phyloP scores from a whole-genome alignment of 352 stramenopile genomes.

The Globisporangium mamillatum region DNA sequence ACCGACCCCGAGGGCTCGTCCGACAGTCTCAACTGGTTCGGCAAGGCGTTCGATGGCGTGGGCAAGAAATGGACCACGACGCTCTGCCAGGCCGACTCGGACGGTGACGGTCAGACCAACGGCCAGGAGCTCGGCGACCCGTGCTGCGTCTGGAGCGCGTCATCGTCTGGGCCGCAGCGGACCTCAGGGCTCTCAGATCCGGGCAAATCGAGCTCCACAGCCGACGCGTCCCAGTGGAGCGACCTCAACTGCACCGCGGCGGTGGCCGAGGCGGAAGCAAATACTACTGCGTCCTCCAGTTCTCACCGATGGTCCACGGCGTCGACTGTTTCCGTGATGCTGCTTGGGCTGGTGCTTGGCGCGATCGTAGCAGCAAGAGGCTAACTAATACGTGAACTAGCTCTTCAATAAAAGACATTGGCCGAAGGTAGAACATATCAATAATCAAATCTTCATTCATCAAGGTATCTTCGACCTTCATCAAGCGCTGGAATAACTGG shows the following conservation, averaged over 20 bases:
- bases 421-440: background rate
- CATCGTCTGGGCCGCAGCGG: background rate
- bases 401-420: background rate
- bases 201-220: background rate
- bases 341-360: background rate
- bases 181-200: background rate
- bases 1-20: background rate
- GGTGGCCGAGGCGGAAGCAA: background rate
- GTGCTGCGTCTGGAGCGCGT: conserved; percentile 22
- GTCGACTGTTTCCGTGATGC: background rate
- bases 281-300: background rate
- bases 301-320: too few species aligned
- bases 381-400: background rate
- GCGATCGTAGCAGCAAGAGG: background rate
- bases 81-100: conserved; percentile 22
- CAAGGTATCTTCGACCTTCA: background rate
- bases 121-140: conserved; percentile 66
- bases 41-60: background rate
- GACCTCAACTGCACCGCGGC: conserved; percentile 1
- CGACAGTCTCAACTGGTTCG: conserved; percentile 1
- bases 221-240: conserved; percentile 8
- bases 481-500: background rate
- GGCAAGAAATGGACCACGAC: background rate
- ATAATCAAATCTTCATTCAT: background rate
- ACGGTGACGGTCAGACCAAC: conserved; percentile 52